A percentile compares a stretch with the other conserved stretches of the same genome.
These are phyloP conservation scores for Apiospora sp. DNA, from an alignment of 2,329 filamentous ascomycete species.

Conservation along the genomic window DNA sequence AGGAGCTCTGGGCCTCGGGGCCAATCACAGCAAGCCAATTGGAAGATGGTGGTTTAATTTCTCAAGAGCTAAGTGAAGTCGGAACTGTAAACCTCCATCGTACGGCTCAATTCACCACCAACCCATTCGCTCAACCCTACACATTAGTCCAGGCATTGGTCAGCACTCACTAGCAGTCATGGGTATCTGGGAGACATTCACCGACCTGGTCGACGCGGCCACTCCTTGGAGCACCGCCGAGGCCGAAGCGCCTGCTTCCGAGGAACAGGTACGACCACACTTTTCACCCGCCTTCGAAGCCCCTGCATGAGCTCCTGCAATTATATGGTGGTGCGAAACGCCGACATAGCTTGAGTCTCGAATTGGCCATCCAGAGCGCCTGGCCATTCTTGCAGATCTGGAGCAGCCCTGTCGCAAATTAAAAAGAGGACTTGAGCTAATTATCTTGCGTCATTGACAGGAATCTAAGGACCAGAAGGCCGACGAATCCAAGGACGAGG, in stretches of 20 bases:
- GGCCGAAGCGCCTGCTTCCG: slow-evolving; percentile 73
- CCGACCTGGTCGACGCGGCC: slow-evolving; percentile 70
- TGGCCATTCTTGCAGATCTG: neutral
- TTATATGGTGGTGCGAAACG: neutral
- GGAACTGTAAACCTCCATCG: slow-evolving; percentile 50
- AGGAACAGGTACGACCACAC: slow-evolving; percentile 61
- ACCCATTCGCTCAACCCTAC: slow-evolving; percentile 44
- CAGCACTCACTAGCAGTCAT: slow-evolving; percentile 51
- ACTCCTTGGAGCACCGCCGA: slow-evolving; percentile 71
- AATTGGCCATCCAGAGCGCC: neutral
- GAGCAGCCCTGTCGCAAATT: neutral
- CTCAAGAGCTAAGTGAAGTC: slow-evolving; percentile 40
- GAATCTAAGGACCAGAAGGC: slow-evolving; percentile 44
- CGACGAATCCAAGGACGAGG: slow-evolving; percentile 55
- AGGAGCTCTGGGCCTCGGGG: slow-evolving; percentile 30
- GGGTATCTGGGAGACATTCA: slow-evolving; percentile 72
- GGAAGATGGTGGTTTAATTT: slow-evolving; percentile 53
- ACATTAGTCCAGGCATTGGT: slow-evolving; percentile 47
- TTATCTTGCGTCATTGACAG: slow-evolving; percentile 22
- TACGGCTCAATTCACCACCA: slow-evolving; percentile 42
- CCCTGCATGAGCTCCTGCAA: slow-evolving; percentile 1
- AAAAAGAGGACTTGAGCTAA: slow-evolving; percentile 22
- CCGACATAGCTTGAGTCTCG: neutral
- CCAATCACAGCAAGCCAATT: slow-evolving; percentile 62
- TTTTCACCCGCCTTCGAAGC: slow-evolving; percentile 25